Percentiles rank a stretch among this genome's conserved stretches.
Conservation (phyloP, 2,329 filamentous ascomycete genomes). For the Orbilia blumenaviensis region DNA sequence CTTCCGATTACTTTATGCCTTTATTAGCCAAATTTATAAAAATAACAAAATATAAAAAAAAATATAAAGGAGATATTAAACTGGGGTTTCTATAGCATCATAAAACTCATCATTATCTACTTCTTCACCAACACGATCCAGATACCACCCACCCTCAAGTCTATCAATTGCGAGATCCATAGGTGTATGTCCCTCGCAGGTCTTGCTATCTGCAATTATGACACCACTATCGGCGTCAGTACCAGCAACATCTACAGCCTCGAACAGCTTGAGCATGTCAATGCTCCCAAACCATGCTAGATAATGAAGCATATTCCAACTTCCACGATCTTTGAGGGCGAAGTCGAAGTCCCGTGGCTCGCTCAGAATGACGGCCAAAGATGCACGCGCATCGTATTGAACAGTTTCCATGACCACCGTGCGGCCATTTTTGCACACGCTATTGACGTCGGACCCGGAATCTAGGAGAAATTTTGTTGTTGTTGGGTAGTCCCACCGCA, state of each 20-base stretch:
- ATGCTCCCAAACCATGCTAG: neutral
- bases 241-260: neutral
- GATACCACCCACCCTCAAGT: neutral
- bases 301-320: neutral
- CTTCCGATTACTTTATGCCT: too few relatives aligned
- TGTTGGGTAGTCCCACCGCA: neutral
- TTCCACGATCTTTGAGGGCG: neutral
- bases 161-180: neutral
- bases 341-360: neutral
- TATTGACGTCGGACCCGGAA: neutral
- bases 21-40: too few relatives aligned
- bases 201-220: neutral
- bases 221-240: neutral
- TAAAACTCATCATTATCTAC: too few relatives aligned
- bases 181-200: neutral
- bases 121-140: neutral
- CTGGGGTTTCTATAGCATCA: too few relatives aligned
- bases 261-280: neutral
- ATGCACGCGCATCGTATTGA: fast-evolving
- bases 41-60: too few relatives aligned
- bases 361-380: neutral
- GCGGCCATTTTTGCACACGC: neutral
- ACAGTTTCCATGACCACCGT: neutral
- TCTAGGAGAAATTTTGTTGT: neutral
- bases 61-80: too few relatives aligned